Base-by-base conservation (phyloP, 2,329 filamentous ascomycete genomes). In the Exophiala mesophila region DNA sequence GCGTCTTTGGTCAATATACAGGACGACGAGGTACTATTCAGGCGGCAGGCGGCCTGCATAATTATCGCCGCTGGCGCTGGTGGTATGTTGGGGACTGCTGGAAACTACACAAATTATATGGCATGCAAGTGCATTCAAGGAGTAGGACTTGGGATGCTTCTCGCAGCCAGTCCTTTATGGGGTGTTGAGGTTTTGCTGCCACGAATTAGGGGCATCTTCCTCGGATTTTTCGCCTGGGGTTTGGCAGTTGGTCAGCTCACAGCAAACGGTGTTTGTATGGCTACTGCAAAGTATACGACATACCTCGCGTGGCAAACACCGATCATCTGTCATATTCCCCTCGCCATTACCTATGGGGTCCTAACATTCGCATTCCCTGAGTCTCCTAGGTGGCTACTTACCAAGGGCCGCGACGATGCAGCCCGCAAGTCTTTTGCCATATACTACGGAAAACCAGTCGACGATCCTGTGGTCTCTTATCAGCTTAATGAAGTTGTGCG, bases 281-380 rank as follows among this genome's bases (percentile, higher is more conserved):
- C 29, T 5, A 31, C 29, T 13, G 13, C 29, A 5, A 31, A 13
- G n/a, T 31, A 31, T 13, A 31, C 29, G 5, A 31, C 29, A 13
- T 31, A 31, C n/a, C 29, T 31, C n/a, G 29, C 29, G 17, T 31
- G 29, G 29, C 29, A 31, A 16, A 31, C 29, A 7, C 29, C 29
- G 29, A 31, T 31, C 5, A 31, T 31, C n/a, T 31, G 29, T 16
- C 29, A 31, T 13, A 31, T 31, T 31, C 29, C 29, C 7, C 29
- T 31, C 5, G 29, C 29, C 5, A 5, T 31, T 5, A 31, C 17
- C 5, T 31, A 13, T 13, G 29, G 29, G 13, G 7, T 31, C 5
- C n/a, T 5, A 12, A 31, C 29, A 13, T 31, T 6, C 29, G 29
- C 29, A 31, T 31, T 31, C 29, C 29, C 29, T 13, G 29, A 31